Evolutionary conservation across 129 eudicot genomes (phyloP).

Genomic region (Lactuca saligna): DNA sequence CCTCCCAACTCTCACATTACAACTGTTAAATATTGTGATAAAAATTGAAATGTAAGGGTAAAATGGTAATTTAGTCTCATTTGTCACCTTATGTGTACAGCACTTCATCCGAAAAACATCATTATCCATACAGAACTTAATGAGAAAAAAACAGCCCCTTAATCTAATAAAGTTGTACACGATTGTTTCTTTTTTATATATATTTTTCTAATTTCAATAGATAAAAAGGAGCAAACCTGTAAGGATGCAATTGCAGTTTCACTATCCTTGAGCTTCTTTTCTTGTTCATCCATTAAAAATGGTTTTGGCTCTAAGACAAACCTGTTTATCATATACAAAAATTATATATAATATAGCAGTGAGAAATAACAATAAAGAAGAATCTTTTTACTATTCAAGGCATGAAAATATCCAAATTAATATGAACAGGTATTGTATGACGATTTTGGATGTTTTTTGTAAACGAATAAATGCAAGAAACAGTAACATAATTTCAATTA

Average conservation of each 20-base stretch:
- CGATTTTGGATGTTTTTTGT: background rate
- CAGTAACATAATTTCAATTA: background rate
- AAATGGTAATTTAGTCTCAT: too few species aligned
- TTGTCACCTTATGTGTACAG: too few species aligned
- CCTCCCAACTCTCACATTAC: too few species aligned
- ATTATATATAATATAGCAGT: background rate
- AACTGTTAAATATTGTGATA: too few species aligned
- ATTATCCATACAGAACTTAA: too few species aligned
- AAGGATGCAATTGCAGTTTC: constrained; percentile 82
- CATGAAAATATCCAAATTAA: constrained; percentile 4
- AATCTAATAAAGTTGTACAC: too few species aligned
- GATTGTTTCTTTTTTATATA: too few species aligned
- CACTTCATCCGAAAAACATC: too few species aligned
- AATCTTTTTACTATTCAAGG: constrained; percentile 4
- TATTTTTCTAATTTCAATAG: background rate
- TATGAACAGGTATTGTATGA: background rate
- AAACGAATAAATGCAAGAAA: background rate
- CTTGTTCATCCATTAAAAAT: constrained; percentile 77
- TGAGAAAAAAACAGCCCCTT: too few species aligned
- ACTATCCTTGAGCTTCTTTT: constrained; percentile 78
- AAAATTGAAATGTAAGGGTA: too few species aligned
- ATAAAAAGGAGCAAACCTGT: constrained; percentile 52
- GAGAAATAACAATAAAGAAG: background rate
- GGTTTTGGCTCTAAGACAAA: constrained; percentile 90
- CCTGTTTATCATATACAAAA: constrained; percentile 39